Base-by-base conservation (phyloP, 805 yeast species). In the Wickerhamiella lipophila region DNA sequence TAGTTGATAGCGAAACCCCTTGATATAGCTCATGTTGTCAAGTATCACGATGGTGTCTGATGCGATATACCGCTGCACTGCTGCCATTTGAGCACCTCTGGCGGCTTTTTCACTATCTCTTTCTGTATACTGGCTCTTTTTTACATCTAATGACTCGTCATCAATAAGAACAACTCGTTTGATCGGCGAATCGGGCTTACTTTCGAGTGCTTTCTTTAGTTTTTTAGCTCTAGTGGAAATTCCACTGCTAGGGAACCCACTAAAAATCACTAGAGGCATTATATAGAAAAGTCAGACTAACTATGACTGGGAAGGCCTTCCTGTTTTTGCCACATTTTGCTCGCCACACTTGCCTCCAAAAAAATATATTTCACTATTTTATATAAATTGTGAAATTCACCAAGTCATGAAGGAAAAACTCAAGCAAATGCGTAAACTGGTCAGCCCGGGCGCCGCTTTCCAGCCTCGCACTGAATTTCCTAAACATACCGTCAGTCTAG, bases 1-100 rank as follows among this genome's bases (percentile, higher is more conserved):
- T 47, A 92, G 69, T 64, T 92, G 98, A 65, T 92, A 92, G 52
- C 98, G 70, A 63, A 88, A 87, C 0, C 98, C 98, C 61, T 92
- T 92, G 58, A 92, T 92, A 62, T 92, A 92, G 36, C 84, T 79
- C 58, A 87, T 69, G 1, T 92, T 76, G 62, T 92, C 98, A 47
- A 92, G 70, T 15, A 92, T 78, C 1, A 92, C 96, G 25, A 92
- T 72, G 18, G 76, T 79, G 26, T 73, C 68, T 35, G 79, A 72
- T 1, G 83, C 71, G 2, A 92, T 64, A 54, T 82, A 85, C 55
- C 96, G 72, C 58, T 86, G 85, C 15, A 89, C 92, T 0, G 94
- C 95, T 0, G 94, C 77, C 67, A 88, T 79, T 58, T 88, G 95
- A 23, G 76, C 73, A 0, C 94, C 94, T 46, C 97, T 72, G 0